Base-by-base conservation (phyloP, 345 rosid species). In the Geranium brycei region DNA sequence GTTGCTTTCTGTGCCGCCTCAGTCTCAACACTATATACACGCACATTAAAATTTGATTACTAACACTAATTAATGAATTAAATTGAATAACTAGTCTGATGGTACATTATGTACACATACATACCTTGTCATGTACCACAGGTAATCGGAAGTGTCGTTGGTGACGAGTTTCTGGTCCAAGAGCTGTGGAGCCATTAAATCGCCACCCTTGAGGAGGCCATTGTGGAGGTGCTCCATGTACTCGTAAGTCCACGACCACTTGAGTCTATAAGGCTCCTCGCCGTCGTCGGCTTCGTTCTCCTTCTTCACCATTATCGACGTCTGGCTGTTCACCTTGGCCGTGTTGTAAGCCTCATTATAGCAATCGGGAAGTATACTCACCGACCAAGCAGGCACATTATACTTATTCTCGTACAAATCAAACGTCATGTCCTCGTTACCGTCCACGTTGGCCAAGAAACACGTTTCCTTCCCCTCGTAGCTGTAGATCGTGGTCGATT, bases 161-260 rank as follows among this genome's bases (percentile, higher is more conserved):
- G 76, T 64, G 1, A 60, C 69, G 0, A n/a, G 58, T 65, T 78
- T 78, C 38, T 78, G 81, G 8, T 78, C 81, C 17, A 77, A 35
- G 4, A 77, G 71, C 5, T 57, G 47, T 14, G 65, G 31, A 8
- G 75, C 17, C 4, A 13, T 63, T 8, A 63, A 61, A 11, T 47
- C 53, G 11, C 53, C 53, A 10, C 53, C 53, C 53, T 47, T 47
- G 53, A 47, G 7, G 53, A 47, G 12, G 11, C 53, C 53, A 2
- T 47, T 47, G 53, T 47, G 53, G 53, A 47, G 53, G 53, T 47
- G 53, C 14, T 47, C 53, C 11, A 47, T 47, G 53, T 47, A 47
- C 14, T 47, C 53, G 11, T 10, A 47, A 47, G 53, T 13, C 53
- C 53, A 47, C 15, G 13, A 8, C 53, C 53, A 47, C 11, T 47